Base-by-base conservation (phyloP, 495 filamentous ascomycete genomes). In the Tuber calosporum region DNA sequence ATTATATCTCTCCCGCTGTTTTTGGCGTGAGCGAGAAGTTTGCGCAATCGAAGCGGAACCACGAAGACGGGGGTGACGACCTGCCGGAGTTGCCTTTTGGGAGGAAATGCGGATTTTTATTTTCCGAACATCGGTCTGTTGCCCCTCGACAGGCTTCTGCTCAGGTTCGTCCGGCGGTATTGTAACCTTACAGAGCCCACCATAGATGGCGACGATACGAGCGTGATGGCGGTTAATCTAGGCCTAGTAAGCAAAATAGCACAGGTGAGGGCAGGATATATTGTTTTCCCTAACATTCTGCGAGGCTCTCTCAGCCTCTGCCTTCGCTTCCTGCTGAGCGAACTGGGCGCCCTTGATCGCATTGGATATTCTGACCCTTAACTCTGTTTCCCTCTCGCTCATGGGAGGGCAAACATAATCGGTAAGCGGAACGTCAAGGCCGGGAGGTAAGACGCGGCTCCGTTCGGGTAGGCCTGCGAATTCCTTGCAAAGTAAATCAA, bases 251-350 rank as follows among this genome's bases (percentile, higher is more conserved):
- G 79, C 13, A 26, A 41, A 30, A 42, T 17, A 43, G 39, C n/a
- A 40, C 66, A 30, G 22, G 39, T 38, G 48, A 26, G n/a, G 53
- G 39, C 39, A 40, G 34, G 20, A 37, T n/a, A 66, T 11, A 38
- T 40, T 19, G 34, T 15, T 37, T 45, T 22, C 20, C 8, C 38
- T 13, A 66, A 82, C 83, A 70, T 86, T 88, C 70, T 96, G 91
- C 79, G 89, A 87, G 76, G 97, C 87, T 70, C 94, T 89, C 79
- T 87, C 85, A 11, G 95, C 91, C 82, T 99, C 95, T 58, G 92
- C 93, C 77, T 91, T 89, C 38, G 93, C 84, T 48, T 90, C 91
- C 76, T 91, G 87, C 78, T 93, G 90, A 66, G 90, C 88, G 79
- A 88, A 90, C 72, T 96, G 86, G 22, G 90, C 91, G 73, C 89